Evolutionary conservation across 1,284 basidiomycete genomes (phyloP).

Genomic region (Boletus calvinii): DNA sequence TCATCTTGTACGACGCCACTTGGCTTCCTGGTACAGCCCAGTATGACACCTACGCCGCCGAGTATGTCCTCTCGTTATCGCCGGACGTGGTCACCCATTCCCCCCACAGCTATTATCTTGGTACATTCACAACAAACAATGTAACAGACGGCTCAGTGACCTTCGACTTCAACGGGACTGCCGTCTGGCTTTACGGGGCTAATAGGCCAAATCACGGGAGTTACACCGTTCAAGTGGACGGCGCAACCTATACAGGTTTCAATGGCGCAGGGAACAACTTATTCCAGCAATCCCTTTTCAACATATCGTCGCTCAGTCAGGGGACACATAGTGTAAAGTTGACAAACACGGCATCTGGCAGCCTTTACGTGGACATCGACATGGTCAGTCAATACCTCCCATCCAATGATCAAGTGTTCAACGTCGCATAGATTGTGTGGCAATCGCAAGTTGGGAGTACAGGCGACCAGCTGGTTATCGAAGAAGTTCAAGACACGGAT

Average conservation of each 20-base stretch:
- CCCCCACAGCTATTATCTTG: constrained; percentile 29
- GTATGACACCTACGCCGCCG: constrained; percentile 14
- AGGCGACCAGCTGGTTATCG: constrained; percentile 15
- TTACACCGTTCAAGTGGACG: constrained; percentile 36
- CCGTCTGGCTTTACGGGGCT: constrained; percentile 37
- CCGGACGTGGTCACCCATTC: background rate
- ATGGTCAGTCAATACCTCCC: constrained; percentile 22
- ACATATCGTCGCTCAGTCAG: constrained; percentile 27
- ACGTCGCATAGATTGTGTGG: constrained; percentile 27
- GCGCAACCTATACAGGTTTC: constrained; percentile 9
- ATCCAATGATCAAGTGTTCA: background rate
- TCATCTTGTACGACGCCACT: constrained; percentile 28
- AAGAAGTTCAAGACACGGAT: constrained; percentile 30
- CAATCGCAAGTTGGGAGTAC: constrained; percentile 30
- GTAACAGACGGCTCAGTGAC: constrained; percentile 25
- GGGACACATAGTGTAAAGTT: constrained; percentile 28
- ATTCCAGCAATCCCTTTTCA: constrained; percentile 34
- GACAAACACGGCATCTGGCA: constrained; percentile 29
- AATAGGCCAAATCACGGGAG: constrained; percentile 33
- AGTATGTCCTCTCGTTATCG: constrained; percentile 12
- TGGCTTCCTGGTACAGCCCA: constrained; percentile 23
- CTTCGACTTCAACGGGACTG: constrained; percentile 39
- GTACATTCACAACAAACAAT: constrained; percentile 34
- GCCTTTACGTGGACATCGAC: constrained; percentile 34
- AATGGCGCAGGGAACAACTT: constrained; percentile 12